phyloP scores from a whole-genome alignment of 371 early-diverging fungal genomes.

The Mucor sp. region DNA sequence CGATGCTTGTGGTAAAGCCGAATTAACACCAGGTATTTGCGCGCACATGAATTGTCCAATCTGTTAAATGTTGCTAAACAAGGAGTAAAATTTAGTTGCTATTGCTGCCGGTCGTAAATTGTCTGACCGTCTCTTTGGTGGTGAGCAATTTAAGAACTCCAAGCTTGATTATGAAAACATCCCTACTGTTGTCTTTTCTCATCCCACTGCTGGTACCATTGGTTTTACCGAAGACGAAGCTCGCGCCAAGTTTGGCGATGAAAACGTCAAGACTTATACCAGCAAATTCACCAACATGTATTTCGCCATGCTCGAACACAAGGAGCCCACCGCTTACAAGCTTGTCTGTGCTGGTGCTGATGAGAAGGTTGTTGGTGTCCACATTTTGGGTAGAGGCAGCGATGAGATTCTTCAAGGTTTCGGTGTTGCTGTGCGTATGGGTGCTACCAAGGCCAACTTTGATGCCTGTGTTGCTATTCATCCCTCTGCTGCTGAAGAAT shows the following conservation, averaged over 20 bases:
- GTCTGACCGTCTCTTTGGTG: conserved; percentile 91
- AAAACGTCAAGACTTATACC: conserved; percentile 82
- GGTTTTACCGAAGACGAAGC: conserved; percentile 92
- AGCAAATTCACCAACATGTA: conserved; percentile 93
- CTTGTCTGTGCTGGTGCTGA: conserved; percentile 82
- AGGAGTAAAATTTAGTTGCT: conserved; percentile 60
- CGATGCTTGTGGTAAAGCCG: conserved; percentile 90
- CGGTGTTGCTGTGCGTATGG: conserved; percentile 86
- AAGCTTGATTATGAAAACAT: conserved; percentile 94
- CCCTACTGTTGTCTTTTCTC: conserved; percentile 97
- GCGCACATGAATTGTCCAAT: background rate
- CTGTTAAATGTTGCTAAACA: background rate
- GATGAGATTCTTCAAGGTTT: conserved; percentile 97
- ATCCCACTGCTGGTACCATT: conserved; percentile 89
- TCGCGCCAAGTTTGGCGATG: conserved; percentile 70
- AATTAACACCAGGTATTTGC: conserved; percentile 93
- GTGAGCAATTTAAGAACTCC: conserved; percentile 57
- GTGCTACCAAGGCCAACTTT: conserved; percentile 96
- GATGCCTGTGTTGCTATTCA: conserved; percentile 97
- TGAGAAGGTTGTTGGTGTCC: conserved; percentile 96
- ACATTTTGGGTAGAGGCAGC: conserved; percentile 89
- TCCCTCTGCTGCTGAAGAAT: conserved; percentile 96
- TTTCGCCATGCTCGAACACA: conserved; percentile 85
- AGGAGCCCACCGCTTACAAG: conserved; percentile 90
- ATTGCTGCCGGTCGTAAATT: conserved; percentile 95